phyloP scores from a whole-genome alignment of 2,329 filamentous ascomycete species.

The Xylaria sp. region DNA sequence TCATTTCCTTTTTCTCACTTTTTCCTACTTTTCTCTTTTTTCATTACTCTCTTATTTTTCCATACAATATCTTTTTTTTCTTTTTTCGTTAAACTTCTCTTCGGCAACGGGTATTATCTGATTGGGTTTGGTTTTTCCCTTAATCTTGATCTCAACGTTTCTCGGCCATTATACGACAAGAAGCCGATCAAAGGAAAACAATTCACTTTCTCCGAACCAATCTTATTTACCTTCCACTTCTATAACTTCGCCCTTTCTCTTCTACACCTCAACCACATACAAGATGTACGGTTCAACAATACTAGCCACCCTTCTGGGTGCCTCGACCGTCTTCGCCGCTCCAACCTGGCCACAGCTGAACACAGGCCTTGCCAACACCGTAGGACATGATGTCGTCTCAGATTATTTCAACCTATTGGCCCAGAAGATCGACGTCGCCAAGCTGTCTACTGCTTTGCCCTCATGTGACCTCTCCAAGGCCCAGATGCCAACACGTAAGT shows the following conservation, averaged over 20 bases:
- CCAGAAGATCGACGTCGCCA: constrained; percentile 63
- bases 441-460: constrained; percentile 55
- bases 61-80: constrained; percentile 20
- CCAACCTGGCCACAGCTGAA: constrained; percentile 61
- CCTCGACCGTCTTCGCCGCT: constrained; percentile 57
- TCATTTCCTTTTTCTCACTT: constrained; percentile 39
- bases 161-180: constrained; percentile 32
- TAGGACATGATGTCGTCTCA: constrained; percentile 61
- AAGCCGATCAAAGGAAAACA: constrained; percentile 11
- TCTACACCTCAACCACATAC: constrained; percentile 13
- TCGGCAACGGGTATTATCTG: constrained; percentile 40
- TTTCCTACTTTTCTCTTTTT: constrained; percentile 32
- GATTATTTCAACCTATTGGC: constrained; percentile 72
- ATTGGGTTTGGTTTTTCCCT: constrained; percentile 41
- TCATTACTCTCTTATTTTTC: constrained; percentile 24
- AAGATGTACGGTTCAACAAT: constrained; percentile 65
- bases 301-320: constrained; percentile 60
- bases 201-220: constrained; percentile 31
- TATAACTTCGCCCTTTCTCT: constrained; percentile 17
- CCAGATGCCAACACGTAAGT: constrained; percentile 61
- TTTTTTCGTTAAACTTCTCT: constrained; percentile 16
- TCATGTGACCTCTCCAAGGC: constrained; percentile 67
- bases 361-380: constrained; percentile 54
- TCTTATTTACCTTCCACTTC: constrained; percentile 13
- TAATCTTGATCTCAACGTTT: constrained; percentile 15